Base-by-base conservation (phyloP, 1,284 basidiomycete genomes). In the Ustilago sp. region DNA sequence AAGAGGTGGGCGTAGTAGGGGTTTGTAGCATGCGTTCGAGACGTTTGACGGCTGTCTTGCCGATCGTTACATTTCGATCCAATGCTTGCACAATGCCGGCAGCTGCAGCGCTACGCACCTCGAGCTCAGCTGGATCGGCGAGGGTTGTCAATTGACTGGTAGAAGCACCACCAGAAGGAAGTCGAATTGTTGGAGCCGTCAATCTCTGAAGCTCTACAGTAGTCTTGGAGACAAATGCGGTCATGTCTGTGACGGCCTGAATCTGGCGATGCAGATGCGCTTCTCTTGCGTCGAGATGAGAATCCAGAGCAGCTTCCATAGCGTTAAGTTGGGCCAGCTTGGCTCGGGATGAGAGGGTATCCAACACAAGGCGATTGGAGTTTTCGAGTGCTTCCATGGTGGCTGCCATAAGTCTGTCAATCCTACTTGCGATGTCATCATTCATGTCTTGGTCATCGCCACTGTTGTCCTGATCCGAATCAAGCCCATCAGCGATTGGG, bases 21-120 rank as follows among this genome's bases (percentile, higher is more conserved):
- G 61, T 57, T n/a, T 71, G 70, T 5, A 81, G 72, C 63, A 80
- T 72, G 19, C 72, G 66, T 36, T 81, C 80, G 9, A 81, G 64
- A 17, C 80, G 64, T 59, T 77, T 81, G 19, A 74, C 80, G 2
- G 80, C 80, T 5, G 77, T 77, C 56, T 81, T 81, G 15, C 80
- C 76, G 15, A 81, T 81, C 17, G 80, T 81, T 17, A 74, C 71
- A 36, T 79, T 74, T 43, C 68, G 60, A 39, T 80, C 79, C 19
- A 72, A 55, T 17, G 77, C 80, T 45, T 77, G 63, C 2, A 77
- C 70, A 23, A 79, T 68, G 23, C 74, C 77, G 8, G 60, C 57
- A 1, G 71, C 71, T 6, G 65, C 59, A 9, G 65, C 54, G 11
- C 43, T 59, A 28, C 66, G 54, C n/a, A 64, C 59, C 19, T 60